phyloP scores from a whole-genome alignment of 192 early-diverging fungal species.

The Podila epigama region DNA sequence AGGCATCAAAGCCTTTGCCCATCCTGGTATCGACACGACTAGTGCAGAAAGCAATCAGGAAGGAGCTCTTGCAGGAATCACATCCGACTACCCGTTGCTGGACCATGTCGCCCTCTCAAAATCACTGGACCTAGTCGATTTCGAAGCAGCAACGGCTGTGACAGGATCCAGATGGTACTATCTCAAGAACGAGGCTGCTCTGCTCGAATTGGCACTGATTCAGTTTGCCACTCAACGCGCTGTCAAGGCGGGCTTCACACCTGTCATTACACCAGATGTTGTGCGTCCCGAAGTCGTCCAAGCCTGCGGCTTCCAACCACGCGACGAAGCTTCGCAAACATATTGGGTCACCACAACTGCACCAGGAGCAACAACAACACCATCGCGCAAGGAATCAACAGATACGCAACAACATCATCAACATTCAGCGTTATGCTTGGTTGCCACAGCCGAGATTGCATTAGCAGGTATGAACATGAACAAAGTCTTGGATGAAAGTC shows the following conservation, averaged over 20 bases:
- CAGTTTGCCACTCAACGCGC: conserved; percentile 88
- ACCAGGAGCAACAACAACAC: conserved; percentile 25
- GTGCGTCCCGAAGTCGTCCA: conserved; percentile 80
- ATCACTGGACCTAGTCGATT: conserved; percentile 77
- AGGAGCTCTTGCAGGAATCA: conserved; percentile 14
- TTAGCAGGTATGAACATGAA: conserved; percentile 85
- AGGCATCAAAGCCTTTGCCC: conserved; percentile 31
- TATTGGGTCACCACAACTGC: conserved; percentile 68
- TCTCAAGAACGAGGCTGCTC: conserved; percentile 83
- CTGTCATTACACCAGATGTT: conserved; percentile 84
- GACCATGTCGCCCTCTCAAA: conserved; percentile 79
- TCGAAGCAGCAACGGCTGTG: conserved; percentile 81
- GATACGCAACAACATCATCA: conserved; percentile 30
- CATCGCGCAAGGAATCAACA: conserved; percentile 4
- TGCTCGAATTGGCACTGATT: conserved; percentile 87
- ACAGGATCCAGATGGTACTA: conserved; percentile 88
- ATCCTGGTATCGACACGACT: conserved; percentile 9
- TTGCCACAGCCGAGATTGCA: conserved; percentile 93
- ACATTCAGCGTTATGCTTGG: conserved; percentile 71
- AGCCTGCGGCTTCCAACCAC: conserved; percentile 91
- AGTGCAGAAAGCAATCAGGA: conserved; percentile 15
- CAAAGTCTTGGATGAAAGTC: conserved; percentile 61
- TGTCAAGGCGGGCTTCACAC: conserved; percentile 72
- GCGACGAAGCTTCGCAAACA: conserved; percentile 83
- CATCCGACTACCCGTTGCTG: conserved; percentile 38